Evolutionary conservation across 805 yeast species (phyloP).

Genomic region (Kuraishia floccosa): DNA sequence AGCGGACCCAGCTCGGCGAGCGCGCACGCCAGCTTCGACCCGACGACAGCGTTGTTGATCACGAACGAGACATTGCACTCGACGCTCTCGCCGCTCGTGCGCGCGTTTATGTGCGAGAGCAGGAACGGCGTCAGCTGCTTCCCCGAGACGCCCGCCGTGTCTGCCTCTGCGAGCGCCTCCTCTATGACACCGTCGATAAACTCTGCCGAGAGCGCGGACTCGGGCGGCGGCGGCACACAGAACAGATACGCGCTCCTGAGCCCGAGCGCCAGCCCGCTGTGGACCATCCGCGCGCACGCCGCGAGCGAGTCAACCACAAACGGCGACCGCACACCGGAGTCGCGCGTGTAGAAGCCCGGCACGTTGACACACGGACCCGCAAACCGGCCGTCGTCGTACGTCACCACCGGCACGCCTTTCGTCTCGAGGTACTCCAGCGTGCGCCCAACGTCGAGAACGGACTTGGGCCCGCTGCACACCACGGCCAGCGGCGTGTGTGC

Average conservation of each 20-base stretch:
- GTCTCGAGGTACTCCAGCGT: conserved; percentile 86
- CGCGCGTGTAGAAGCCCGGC: conserved; percentile 78
- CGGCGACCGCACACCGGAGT: conserved; percentile 66
- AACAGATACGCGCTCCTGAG: conserved; percentile 62
- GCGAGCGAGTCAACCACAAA: conserved; percentile 39
- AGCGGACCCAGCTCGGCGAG: conserved; percentile 25
- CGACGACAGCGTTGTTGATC: conserved; percentile 61
- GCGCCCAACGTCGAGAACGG: conserved; percentile 67
- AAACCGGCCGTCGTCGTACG: conserved; percentile 21
- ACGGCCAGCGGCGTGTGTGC: conserved; percentile 78
- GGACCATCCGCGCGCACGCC: conserved; percentile 55
- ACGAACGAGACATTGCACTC: conserved; percentile 67
- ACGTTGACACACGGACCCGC: conserved; percentile 34
- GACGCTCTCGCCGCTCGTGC: conserved; percentile 64
- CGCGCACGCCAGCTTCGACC: conserved; percentile 53
- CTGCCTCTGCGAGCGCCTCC: conserved; percentile 48
- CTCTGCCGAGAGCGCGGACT: conserved; percentile 41
- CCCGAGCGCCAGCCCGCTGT: conserved; percentile 35
- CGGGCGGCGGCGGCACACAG: conserved; percentile 73
- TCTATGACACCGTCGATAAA: conserved; percentile 46
- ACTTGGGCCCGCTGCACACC: conserved; percentile 89
- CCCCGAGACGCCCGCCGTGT: conserved; percentile 41
- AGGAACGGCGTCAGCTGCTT: conserved; percentile 75
- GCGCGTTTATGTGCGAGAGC: conserved; percentile 48
- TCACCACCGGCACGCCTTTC: conserved; percentile 80